Conservation (phyloP, 2,329 filamentous ascomycete species). For the Coniella lustricola region DNA sequence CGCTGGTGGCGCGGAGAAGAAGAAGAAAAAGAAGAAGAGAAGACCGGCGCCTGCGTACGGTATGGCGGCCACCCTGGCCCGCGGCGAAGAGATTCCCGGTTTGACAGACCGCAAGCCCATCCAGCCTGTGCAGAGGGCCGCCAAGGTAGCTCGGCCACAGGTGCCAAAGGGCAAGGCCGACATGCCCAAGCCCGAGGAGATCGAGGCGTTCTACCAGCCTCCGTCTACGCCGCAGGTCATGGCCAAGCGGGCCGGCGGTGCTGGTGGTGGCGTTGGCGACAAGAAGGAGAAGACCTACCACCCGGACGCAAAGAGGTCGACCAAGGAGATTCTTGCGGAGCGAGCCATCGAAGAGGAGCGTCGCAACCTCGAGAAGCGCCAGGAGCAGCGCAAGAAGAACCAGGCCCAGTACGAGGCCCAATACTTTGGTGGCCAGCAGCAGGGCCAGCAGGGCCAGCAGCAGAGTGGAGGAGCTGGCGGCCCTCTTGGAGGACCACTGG, state of each 20-base stretch:
- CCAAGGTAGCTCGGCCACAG: background rate
- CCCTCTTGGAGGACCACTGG: constrained; percentile 4
- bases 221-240: constrained; percentile 2
- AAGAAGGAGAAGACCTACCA: constrained; percentile 15
- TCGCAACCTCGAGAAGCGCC: constrained; percentile 3
- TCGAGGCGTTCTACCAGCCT: background rate
- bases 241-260: constrained; percentile 3
- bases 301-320: constrained; percentile 7
- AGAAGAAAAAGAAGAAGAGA: constrained; percentile 17
- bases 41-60: constrained; percentile 11
- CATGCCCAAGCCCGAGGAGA: constrained; percentile 9
- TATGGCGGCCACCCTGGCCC: constrained; percentile 10
- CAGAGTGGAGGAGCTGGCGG: constrained; percentile 2
- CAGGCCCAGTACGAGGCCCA: too few relatives aligned
- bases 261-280: background rate
- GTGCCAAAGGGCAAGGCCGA: constrained; percentile 3
- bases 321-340: constrained; percentile 10
- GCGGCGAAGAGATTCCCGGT: constrained; percentile 14
- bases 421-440: background rate
- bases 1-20: constrained; percentile 7
- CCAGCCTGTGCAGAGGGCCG: constrained; percentile 1
- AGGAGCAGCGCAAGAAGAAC: background rate
- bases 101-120: constrained; percentile 9
- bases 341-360: constrained; percentile 9
- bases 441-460: background rate